These are phyloP conservation scores for Solanum aculeatissimum DNA, from an alignment of 305 asterid genomes.

Conservation along the genomic window DNA sequence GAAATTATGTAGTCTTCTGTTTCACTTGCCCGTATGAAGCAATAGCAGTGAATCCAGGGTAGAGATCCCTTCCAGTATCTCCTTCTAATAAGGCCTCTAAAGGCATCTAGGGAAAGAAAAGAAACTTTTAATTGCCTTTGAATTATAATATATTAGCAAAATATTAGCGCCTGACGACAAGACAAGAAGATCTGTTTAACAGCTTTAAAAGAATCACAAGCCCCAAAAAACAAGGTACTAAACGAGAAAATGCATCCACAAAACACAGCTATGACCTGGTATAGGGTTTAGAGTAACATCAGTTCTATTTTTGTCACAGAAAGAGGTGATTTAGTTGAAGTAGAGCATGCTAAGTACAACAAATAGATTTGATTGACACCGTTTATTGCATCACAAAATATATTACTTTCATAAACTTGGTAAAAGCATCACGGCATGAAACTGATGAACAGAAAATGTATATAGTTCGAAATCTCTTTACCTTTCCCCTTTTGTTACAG, in stretches of 20 bases:
- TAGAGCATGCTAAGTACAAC: background rate
- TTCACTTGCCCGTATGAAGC: slow-evolving; percentile 76
- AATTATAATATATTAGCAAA: background rate
- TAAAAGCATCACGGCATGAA: background rate
- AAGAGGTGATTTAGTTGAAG: background rate
- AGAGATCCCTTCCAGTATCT: slow-evolving; percentile 73
- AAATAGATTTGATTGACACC: background rate
- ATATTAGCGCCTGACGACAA: background rate
- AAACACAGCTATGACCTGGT: background rate
- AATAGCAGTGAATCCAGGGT: slow-evolving; percentile 90
- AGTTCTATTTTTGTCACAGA: background rate
- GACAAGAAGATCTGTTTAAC: background rate
- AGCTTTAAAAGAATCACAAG: background rate
- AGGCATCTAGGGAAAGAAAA: slow-evolving; percentile 46
- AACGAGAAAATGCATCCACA: background rate
- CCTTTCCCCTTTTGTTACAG: background rate
- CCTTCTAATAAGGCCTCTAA: slow-evolving; percentile 44
- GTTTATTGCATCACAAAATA: background rate
- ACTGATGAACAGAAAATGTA: background rate
- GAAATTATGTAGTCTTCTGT: slow-evolving; percentile 41
- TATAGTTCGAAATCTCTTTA: background rate
- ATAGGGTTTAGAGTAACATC: background rate
- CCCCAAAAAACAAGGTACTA: background rate
- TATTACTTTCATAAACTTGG: background rate
- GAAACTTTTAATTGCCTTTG: background rate